Evolutionary conservation across 1,139 yeast species (phyloP).

Genomic region (Yamadazyma friedrichii): DNA sequence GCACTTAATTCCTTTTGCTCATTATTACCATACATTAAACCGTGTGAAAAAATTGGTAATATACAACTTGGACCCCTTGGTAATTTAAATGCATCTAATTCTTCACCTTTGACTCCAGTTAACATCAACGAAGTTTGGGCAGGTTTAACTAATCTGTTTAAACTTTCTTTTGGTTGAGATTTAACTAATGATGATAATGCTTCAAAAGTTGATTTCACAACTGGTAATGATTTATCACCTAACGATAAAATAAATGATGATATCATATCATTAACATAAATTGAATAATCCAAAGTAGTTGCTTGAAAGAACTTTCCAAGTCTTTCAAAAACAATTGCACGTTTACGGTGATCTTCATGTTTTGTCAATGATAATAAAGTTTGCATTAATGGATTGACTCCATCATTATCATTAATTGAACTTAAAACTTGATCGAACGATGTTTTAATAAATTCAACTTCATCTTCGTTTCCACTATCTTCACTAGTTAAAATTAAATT

Average conservation of each 20-base stretch:
- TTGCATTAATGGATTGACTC: slow-evolving; percentile 81
- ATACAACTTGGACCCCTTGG: slow-evolving; percentile 89
- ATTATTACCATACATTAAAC: slow-evolving; percentile 87
- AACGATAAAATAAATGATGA: slow-evolving; percentile 68
- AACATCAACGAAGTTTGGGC: slow-evolving; percentile 69
- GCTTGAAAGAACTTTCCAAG: slow-evolving; percentile 68
- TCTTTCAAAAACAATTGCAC: slow-evolving; percentile 67
- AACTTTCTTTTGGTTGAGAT: slow-evolving; percentile 68
- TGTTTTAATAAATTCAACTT: slow-evolving; percentile 39
- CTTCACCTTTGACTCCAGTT: slow-evolving; percentile 64
- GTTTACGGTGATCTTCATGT: slow-evolving; percentile 67
- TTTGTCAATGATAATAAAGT: slow-evolving; percentile 75
- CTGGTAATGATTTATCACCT: slow-evolving; percentile 64
- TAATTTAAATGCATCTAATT: slow-evolving; percentile 70
- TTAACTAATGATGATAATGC: slow-evolving; percentile 67
- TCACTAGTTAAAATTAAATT: slow-evolving; percentile 44
- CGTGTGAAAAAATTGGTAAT: slow-evolving; percentile 90
- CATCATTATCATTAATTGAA: slow-evolving; percentile 76
- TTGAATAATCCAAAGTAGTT: slow-evolving; percentile 67
- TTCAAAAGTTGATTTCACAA: slow-evolving; percentile 69
- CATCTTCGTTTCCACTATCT: slow-evolving; percentile 34
- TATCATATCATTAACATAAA: slow-evolving; percentile 75
- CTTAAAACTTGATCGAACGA: slow-evolving; percentile 69
- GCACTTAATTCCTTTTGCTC: slow-evolving; percentile 88
- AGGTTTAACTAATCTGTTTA: slow-evolving; percentile 77